A percentile compares a stretch with the other conserved stretches of the same genome.
Evolutionary conservation across 2,329 filamentous ascomycete genomes (phyloP).

Genomic region (Sarocladium kiliense): DNA sequence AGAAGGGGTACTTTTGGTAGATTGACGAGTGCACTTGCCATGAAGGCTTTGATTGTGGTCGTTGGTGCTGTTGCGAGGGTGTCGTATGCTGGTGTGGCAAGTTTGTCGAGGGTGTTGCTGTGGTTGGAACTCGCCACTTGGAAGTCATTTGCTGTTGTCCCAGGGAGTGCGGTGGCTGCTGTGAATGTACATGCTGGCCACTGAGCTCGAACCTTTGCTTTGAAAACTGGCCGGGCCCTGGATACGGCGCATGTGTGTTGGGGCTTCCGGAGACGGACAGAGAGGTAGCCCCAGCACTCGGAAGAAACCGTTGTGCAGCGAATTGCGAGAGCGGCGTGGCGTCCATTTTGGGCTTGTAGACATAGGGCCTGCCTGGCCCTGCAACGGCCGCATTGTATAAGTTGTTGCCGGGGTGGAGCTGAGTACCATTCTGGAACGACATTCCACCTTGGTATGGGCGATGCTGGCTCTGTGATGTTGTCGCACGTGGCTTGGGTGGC

Average conservation of each 20-base stretch:
- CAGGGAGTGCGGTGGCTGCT: constrained; percentile 7
- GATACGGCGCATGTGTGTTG: neutral
- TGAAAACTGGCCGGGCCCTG: constrained; percentile 11
- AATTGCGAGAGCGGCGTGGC: constrained; percentile 8
- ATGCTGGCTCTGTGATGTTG: constrained; percentile 19
- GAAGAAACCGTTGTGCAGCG: constrained; percentile 13
- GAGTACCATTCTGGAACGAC: constrained; percentile 4
- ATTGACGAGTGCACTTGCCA: constrained; percentile 34
- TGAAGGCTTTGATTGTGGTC: constrained; percentile 18
- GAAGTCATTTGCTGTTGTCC: constrained; percentile 9
- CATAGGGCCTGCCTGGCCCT: constrained; percentile 43
- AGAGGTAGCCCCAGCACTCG: constrained; percentile 11
- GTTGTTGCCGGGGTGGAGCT: constrained; percentile 11
- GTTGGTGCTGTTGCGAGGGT: constrained; percentile 16
- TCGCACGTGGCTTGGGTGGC: constrained; percentile 17
- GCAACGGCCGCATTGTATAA: constrained; percentile 6
- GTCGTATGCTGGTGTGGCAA: constrained; percentile 5
- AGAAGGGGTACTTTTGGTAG: constrained; percentile 51
- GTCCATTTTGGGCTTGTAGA: constrained; percentile 41
- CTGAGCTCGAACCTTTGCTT: constrained; percentile 19
- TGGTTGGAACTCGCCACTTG: neutral
- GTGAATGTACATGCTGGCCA: constrained; percentile 9
- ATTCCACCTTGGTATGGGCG: constrained; percentile 12
- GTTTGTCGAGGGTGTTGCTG: constrained; percentile 13
- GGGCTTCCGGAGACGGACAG: neutral